Evolutionary conservation across 148 eudicot species (phyloP).

Genomic region (Camellia lanceoleosa): DNA sequence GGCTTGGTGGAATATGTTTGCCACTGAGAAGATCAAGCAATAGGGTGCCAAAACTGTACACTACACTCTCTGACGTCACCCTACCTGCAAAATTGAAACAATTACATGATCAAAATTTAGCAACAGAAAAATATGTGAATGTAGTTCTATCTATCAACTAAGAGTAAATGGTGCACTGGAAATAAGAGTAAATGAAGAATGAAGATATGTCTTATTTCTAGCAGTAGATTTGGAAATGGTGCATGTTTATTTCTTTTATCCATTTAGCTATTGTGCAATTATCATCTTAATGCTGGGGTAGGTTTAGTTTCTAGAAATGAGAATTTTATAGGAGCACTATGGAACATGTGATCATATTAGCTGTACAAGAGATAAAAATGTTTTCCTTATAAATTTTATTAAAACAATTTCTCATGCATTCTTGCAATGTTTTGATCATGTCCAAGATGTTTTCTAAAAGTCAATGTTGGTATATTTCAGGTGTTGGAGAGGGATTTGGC

Average conservation of each 20-base stretch:
- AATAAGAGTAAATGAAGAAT: too few relatives aligned
- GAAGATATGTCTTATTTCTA: too few relatives aligned
- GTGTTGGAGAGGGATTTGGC: constrained; percentile 89
- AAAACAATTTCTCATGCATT: neutral
- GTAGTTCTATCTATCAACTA: too few relatives aligned
- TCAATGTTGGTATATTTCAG: constrained; percentile 33
- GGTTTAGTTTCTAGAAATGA: neutral
- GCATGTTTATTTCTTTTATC: too few relatives aligned
- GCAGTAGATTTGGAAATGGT: too few relatives aligned
- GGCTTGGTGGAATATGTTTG: constrained; percentile 15
- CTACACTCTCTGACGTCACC: constrained; percentile 71
- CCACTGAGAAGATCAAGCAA: constrained; percentile 79
- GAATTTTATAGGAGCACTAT: neutral
- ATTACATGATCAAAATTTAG: constrained; percentile 16
- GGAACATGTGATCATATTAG: neutral
- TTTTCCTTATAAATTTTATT: neutral
- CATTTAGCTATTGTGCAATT: too few relatives aligned
- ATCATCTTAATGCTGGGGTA: too few relatives aligned
- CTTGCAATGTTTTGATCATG: constrained; percentile 8
- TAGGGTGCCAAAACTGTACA: constrained; percentile 77
- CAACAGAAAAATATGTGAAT: neutral
- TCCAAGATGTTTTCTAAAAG: neutral
- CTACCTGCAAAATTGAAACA: constrained; percentile 49
- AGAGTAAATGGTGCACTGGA: too few relatives aligned
- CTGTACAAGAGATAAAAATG: neutral